phyloP scores from a whole-genome alignment of 768 basidiomycete genomes.

The Vararia minispora region DNA sequence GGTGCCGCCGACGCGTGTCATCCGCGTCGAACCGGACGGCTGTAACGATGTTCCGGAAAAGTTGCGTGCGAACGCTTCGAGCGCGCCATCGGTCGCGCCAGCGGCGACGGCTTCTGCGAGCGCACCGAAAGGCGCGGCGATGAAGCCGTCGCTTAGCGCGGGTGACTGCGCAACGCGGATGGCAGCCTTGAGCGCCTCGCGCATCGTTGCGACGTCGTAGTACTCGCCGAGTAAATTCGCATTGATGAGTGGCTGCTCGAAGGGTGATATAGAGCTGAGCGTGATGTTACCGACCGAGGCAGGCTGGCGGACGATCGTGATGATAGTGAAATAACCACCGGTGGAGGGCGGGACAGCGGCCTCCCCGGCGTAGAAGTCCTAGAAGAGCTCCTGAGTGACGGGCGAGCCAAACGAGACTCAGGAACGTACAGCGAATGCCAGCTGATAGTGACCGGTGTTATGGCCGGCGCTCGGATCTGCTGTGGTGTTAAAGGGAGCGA shows the following conservation, averaged over 20 bases:
- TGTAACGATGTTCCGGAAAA: constrained; percentile 2
- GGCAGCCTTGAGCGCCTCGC: constrained; percentile 6
- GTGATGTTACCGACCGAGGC: constrained; percentile 16
- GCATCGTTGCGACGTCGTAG: constrained; percentile 20
- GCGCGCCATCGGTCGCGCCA: constrained; percentile 5
- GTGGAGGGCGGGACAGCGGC: constrained; percentile 8
- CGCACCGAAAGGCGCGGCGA: constrained; percentile 1
- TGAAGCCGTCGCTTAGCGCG: constrained; percentile 4
- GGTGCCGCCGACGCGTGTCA: constrained; percentile 22
- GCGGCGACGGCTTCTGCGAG: constrained; percentile 5
- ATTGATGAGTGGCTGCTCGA: constrained; percentile 15
- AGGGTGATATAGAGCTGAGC: constrained; percentile 11
- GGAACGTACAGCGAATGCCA: constrained; percentile 7
- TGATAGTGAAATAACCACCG: constrained; percentile 14
- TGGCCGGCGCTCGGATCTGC: constrained; percentile 13
- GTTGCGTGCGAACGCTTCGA: constrained; percentile 3
- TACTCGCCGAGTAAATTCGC: constrained; percentile 11
- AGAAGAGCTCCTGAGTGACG: constrained; percentile 4
- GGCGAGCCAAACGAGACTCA: neutral
- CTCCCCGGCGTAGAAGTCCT: constrained; percentile 1
- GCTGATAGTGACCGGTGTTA: constrained; percentile 9
- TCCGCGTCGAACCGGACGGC: constrained; percentile 22
- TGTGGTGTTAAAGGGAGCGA: constrained; percentile 3
- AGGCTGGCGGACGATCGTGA: constrained; percentile 13
- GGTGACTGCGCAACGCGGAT: constrained; percentile 3